Evolutionary conservation across 495 filamentous ascomycete species (phyloP).

Genomic region (Pyrenula massariospora): DNA sequence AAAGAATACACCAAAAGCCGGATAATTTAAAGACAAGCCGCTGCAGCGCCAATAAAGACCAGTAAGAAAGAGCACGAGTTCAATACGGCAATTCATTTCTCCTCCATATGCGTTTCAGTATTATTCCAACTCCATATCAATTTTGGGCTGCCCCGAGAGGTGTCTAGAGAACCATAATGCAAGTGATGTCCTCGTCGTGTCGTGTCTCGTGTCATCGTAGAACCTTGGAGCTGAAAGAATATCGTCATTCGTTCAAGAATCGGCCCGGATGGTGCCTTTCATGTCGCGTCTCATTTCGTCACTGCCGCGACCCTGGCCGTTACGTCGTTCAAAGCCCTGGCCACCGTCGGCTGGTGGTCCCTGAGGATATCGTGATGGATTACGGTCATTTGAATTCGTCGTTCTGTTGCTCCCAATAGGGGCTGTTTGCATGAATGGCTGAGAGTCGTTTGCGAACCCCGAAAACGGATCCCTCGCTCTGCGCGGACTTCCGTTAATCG

Average conservation of each 20-base stretch:
- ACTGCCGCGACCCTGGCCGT: constrained; percentile 68
- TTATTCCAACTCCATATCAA: not conserved
- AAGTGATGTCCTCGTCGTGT: not conserved
- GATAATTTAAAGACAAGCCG: not conserved
- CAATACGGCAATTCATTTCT: not conserved
- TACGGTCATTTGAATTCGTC: constrained; percentile 49
- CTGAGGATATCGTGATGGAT: constrained; percentile 72
- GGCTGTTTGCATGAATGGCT: constrained; percentile 44
- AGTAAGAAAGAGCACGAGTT: too few species aligned
- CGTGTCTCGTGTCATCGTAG: constrained; percentile 1
- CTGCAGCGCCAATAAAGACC: too few species aligned
- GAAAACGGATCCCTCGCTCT: constrained; percentile 54
- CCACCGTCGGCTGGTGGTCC: constrained; percentile 69
- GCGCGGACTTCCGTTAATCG: constrained; percentile 39
- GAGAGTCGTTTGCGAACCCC: constrained; percentile 23
- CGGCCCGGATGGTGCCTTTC: constrained; percentile 15
- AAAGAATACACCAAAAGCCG: not conserved
- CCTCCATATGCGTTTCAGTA: not conserved
- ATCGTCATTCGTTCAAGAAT: not conserved
- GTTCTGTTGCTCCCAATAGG: constrained; percentile 83
- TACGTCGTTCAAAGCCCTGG: constrained; percentile 63
- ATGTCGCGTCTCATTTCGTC: constrained; percentile 57
- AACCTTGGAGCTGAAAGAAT: not conserved
- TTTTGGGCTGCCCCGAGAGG: constrained; percentile 1
- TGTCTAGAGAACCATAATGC: not conserved